Evolutionary conservation across 192 early-diverging fungal species (phyloP).

Genomic region (Coemansia sp.): DNA sequence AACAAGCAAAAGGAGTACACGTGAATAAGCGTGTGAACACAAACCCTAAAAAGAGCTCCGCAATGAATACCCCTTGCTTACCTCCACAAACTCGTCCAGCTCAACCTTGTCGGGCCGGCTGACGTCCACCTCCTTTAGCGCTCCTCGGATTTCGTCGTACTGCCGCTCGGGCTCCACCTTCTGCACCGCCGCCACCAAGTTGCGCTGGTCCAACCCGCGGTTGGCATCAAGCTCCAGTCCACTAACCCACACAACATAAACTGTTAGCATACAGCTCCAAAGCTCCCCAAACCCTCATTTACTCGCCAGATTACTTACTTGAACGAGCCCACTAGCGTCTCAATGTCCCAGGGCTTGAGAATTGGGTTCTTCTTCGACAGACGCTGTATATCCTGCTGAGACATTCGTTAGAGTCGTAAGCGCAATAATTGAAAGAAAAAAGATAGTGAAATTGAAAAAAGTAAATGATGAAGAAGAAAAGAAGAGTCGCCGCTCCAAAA

Average conservation of each 20-base stretch:
- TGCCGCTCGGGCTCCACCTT: slow-evolving; percentile 61
- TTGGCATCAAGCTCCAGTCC: slow-evolving; percentile 66
- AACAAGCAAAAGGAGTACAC: no score
- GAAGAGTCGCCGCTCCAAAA: background rate
- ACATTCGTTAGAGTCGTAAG: background rate
- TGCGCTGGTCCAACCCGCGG: slow-evolving; percentile 66
- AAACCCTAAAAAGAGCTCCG: background rate
- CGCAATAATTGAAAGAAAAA: background rate
- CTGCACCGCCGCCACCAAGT: slow-evolving; percentile 63
- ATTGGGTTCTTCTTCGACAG: slow-evolving; percentile 48
- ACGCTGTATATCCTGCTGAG: slow-evolving; percentile 26
- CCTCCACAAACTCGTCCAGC: slow-evolving; percentile 79
- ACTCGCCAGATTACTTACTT: slow-evolving; percentile 29
- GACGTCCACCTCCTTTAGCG: slow-evolving; percentile 65
- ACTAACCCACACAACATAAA: slow-evolving; percentile 29
- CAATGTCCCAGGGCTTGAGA: slow-evolving; percentile 58
- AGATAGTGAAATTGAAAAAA: background rate
- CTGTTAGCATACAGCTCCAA: background rate
- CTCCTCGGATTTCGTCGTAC: slow-evolving; percentile 74
- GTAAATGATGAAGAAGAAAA: slow-evolving; percentile 1
- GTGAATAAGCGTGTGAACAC: background rate
- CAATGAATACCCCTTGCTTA: slow-evolving; percentile 20
- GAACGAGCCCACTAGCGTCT: slow-evolving; percentile 46
- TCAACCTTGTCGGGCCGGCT: slow-evolving; percentile 70
- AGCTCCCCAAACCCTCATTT: background rate